Evolutionary conservation across 2,329 filamentous ascomycete genomes (phyloP).

Genomic region (Rasamsonia emersonii): DNA sequence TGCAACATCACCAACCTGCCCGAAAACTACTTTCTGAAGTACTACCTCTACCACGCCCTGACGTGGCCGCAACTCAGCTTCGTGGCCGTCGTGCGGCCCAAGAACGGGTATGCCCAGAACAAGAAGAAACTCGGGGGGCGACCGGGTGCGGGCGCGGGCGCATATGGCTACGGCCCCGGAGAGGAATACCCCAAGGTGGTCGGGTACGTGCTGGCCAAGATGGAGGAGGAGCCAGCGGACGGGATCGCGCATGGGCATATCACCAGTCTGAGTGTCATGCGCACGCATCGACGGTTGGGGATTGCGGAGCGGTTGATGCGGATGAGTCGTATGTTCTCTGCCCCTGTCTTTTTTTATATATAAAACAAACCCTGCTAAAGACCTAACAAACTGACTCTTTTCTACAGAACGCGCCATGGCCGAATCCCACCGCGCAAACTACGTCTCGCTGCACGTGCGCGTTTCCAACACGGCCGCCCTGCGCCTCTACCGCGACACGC

Average conservation of each 20-base stretch:
- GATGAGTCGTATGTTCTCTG: constrained; percentile 66
- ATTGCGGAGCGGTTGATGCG: constrained; percentile 97
- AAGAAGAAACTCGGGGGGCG: no score
- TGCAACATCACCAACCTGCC: constrained; percentile 98
- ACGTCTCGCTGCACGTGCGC: constrained; percentile 93
- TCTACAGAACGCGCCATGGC: constrained; percentile 85
- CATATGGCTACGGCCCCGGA: constrained; percentile 15
- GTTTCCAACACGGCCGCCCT: constrained; percentile 87
- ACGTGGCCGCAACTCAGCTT: constrained; percentile 97
- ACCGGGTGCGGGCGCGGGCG: constrained; percentile 39
- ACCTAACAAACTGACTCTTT: constrained; percentile 1
- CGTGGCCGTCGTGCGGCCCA: constrained; percentile 85
- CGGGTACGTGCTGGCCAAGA: constrained; percentile 98
- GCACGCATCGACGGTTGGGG: constrained; percentile 81
- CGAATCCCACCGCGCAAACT: constrained; percentile 81
- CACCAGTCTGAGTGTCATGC: constrained; percentile 89
- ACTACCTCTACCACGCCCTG: constrained; percentile 98
- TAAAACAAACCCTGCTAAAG: no score
- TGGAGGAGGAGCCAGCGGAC: constrained; percentile 95
- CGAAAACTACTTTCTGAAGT: constrained; percentile 99
- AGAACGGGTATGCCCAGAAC: constrained; percentile 62
- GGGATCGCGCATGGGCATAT: constrained; percentile 93
- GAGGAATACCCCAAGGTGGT: constrained; percentile 89
- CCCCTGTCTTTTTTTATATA: constrained; percentile 4
- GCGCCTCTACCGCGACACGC: constrained; percentile 83